These are phyloP conservation scores for Aspergillus persii DNA, from an alignment of 2,329 filamentous ascomycete genomes.

Conservation along the genomic window DNA sequence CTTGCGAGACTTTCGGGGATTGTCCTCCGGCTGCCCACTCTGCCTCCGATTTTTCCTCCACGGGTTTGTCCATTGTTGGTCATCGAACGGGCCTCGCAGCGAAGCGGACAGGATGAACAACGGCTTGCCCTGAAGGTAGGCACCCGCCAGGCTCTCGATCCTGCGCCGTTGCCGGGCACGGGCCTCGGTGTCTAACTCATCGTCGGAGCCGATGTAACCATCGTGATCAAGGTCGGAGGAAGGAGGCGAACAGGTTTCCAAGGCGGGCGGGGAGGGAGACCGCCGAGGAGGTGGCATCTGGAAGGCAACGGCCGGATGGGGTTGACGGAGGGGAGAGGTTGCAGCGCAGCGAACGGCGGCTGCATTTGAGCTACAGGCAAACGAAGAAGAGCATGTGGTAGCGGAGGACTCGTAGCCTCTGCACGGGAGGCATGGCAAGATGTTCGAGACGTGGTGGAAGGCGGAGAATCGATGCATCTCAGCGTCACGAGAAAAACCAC, in stretches of 20 bases:
- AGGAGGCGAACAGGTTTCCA: constrained; percentile 33
- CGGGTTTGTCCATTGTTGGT: constrained; percentile 46
- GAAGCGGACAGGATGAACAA: constrained; percentile 48
- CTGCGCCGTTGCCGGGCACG: constrained; percentile 40
- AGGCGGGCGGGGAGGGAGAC: constrained; percentile 32
- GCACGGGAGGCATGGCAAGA: too few relatives aligned
- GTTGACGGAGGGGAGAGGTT: constrained; percentile 9
- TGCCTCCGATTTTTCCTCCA: constrained; percentile 36
- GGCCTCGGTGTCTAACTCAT: constrained; percentile 33
- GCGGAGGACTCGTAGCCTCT: constrained; percentile 18
- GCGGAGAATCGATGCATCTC: not conserved
- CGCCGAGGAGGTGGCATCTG: constrained; percentile 34
- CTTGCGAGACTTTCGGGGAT: not conserved
- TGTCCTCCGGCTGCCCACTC: not conserved
- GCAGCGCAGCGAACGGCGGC: constrained; percentile 20
- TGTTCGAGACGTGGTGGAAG: too few relatives aligned
- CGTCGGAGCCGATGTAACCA: constrained; percentile 37
- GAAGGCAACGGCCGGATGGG: constrained; percentile 8
- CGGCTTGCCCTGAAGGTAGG: constrained; percentile 43
- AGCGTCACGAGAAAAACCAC: constrained; percentile 15
- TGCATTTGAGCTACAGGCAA: constrained; percentile 19
- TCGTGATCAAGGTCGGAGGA: constrained; percentile 25
- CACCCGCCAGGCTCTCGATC: constrained; percentile 41
- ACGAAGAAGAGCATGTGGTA: not conserved
- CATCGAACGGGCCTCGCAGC: constrained; percentile 44